Evolutionary conservation across 495 filamentous ascomycete species (phyloP), one percentile per base, ranked within the genome.

Genomic region (Penicillium coffeae): DNA sequence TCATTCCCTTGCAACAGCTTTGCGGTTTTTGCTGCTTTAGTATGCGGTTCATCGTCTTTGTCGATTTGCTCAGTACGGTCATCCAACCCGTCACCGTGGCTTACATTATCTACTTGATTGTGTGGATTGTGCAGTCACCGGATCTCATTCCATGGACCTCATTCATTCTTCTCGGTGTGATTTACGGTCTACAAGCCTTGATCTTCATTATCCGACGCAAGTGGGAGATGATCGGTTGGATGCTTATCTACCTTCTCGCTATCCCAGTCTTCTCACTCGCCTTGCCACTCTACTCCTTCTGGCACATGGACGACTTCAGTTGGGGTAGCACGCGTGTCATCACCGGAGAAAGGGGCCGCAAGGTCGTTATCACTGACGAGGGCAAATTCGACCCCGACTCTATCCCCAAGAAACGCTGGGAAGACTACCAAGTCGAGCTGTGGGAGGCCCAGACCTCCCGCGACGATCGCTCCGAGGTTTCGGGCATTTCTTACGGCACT

Each of bases 11-110:
- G 64, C 81, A 87, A 42, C 87, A 97, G 63, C 83, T 99, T 22
- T 99, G 93, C 70, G 93, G 93, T 66, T 99, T 99, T 82, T 99
- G 93, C 77, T 97, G 94, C 71, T 99, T 99, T 77, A 90, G 86
- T 67, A 99, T 99, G 93, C 83, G 93, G 56, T 99, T 99, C 71
- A 77, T 99, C 50, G 92, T 99, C 54, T 95, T 99, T 59, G 66
- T 97, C 47, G 93, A 99, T 64, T 76, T 99, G 36, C 74, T 99
- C 46, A 89, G 86, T 46, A 99, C 93, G 22, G 68, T 97, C 48
- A 84, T 97, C 41, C 89, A 92, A 62, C 93, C 93, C 2, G 93
- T 96, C 36, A 92, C 84, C 1, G 76, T 94, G n/a, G 92, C 80
- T 20, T 99, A 97, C 59, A 85, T 99, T 51, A 75, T 77, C 40